These are phyloP conservation scores for Fraxinus baroniana DNA, from an alignment of 305 asterid species.

Conservation along the genomic window DNA sequence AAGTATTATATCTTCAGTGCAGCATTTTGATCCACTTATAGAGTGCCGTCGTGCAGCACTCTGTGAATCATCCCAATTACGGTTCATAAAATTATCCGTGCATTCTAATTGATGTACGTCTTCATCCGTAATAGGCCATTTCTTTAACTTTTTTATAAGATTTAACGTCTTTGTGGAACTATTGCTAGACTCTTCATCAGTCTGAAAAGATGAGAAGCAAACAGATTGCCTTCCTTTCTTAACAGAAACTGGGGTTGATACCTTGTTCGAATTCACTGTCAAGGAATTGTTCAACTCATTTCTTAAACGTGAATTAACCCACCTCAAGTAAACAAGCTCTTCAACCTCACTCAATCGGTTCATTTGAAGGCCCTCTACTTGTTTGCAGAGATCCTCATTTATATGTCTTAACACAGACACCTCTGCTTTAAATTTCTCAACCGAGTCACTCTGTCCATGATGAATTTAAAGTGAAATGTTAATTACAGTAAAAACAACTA, in stretches of 20 bases:
- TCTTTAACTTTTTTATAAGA: constrained; percentile 70
- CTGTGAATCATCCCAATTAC: constrained; percentile 45
- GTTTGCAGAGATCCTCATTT: constrained; percentile 79
- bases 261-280: constrained; percentile 34
- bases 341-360: constrained; percentile 87
- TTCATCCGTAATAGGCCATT: constrained; percentile 80
- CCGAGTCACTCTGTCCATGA: constrained; percentile 45
- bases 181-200: constrained; percentile 51
- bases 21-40: constrained; percentile 66
- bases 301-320: constrained; percentile 86
- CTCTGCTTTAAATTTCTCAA: constrained; percentile 73
- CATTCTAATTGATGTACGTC: constrained; percentile 51
- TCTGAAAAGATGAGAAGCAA: constrained; percentile 49
- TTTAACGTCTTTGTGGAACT: constrained; percentile 45
- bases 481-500: constrained; percentile 13
- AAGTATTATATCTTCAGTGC: constrained; percentile 44
- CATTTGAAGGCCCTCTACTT: constrained; percentile 93
- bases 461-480: constrained; percentile 15
- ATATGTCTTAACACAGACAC: constrained; percentile 62
- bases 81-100: constrained; percentile 29
- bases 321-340: constrained; percentile 83
- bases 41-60: constrained; percentile 67
- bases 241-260: constrained; percentile 39
- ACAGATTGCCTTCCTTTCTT: constrained; percentile 59
- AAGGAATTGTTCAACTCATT: constrained; percentile 61